Evolutionary conservation across 768 basidiomycete genomes (phyloP).

Genomic region (Calocera cornea): DNA sequence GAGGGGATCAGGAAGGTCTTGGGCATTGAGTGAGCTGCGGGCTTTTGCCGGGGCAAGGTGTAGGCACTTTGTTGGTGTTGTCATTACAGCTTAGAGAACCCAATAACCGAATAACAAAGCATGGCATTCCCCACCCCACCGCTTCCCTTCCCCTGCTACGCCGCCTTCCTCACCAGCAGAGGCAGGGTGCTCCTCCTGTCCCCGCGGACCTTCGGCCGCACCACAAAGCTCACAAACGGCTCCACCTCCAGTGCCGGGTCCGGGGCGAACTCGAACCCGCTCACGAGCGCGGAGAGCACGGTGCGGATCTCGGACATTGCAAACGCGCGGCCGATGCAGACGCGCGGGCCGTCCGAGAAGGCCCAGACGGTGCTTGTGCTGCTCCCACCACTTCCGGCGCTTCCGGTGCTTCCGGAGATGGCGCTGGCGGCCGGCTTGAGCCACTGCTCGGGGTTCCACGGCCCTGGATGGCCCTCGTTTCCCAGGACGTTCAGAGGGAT

Average conservation of each 20-base stretch:
- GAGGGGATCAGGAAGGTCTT: not conserved
- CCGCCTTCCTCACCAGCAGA: conserved; percentile 4
- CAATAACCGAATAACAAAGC: too few relatives aligned
- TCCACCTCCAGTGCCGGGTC: conserved; percentile 35
- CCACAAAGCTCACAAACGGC: conserved; percentile 51
- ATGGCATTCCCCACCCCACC: not conserved
- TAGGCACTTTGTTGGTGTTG: too few relatives aligned
- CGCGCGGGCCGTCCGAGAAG: conserved; percentile 34
- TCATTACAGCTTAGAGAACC: too few relatives aligned
- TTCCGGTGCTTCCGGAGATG: not conserved
- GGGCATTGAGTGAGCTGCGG: not conserved
- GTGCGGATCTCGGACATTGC: conserved; percentile 42
- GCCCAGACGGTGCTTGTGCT: conserved; percentile 1
- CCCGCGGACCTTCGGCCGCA: conserved; percentile 44
- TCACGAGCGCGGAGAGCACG: conserved; percentile 39
- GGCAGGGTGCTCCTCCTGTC: conserved; percentile 44
- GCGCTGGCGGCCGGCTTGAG: conserved; percentile 18
- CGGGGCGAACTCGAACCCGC: conserved; percentile 42
- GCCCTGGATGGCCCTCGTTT: not conserved
- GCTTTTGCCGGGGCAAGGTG: too few relatives aligned
- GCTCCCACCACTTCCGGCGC: not conserved
- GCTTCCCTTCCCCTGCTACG: not conserved
- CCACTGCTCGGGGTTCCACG: conserved; percentile 36
- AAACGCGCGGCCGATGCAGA: conserved; percentile 47
- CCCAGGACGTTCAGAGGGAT: conserved; percentile 43